Base-by-base conservation (phyloP, 2,329 filamentous ascomycete species). In the Akanthomyces dipterigenus region DNA sequence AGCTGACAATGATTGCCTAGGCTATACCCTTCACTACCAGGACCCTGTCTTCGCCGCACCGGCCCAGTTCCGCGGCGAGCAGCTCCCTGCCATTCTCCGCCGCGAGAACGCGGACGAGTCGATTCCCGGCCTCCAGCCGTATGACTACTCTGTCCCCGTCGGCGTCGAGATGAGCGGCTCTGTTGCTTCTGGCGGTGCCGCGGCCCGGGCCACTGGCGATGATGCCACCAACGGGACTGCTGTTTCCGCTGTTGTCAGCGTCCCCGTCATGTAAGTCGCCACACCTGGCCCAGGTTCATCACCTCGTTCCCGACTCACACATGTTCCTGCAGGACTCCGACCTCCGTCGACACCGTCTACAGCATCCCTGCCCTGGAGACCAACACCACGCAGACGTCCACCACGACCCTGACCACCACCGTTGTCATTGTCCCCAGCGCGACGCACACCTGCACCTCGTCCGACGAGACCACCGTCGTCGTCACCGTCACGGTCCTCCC, bases 211-310 rank as follows among this genome's bases (percentile, higher is more conserved):
- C 12, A 54, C 49, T 7, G 58, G 58, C 40, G 40, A 54, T 2
- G 48, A 46, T 54, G 28, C 20, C 11, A 12, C n/a, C 34, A 7
- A 28, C 3, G 46, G 38, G 42, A 59, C 48, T 5, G 16, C 20
- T 42, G 9, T 51, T 48, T 18, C 42, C 26, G 4, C 49, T 63
- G 65, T 64, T 38, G 64, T 70, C 60, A 70, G 67, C 50, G 67
- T 73, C 26, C 72, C 74, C 1, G 67, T 75, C 63, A 72, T 72
- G 74, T 76, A 66, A 69, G 74, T 65, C 18, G 22, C 50, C n/a
- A 24, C 11, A 38, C 16, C 18, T 28, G 34, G 28, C 12, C n/a
- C n/a, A n/a, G 31, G 26, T 1, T 9, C 11, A n/a, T 28, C 14
- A 16, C n/a, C 20, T 3, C 3, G 14, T 36, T 11, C 8, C 12